These are phyloP conservation scores for Cryptococcus wingfieldii DNA, from an alignment of 1,284 basidiomycete genomes.

Conservation along the genomic window DNA sequence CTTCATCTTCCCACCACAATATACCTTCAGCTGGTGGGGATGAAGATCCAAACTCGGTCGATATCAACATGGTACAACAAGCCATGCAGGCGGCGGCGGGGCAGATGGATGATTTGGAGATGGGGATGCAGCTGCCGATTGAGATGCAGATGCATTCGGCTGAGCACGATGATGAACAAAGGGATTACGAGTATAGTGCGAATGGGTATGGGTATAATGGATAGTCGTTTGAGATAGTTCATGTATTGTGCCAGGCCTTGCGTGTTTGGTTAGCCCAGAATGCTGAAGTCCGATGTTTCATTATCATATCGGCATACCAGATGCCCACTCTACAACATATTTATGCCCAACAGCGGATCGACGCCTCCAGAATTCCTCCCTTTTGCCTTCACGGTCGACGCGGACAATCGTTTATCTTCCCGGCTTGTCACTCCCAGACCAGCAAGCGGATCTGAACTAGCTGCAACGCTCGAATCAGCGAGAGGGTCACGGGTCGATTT, in stretches of 20 bases:
- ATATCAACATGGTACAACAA: slow-evolving; percentile 44
- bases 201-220: background rate
- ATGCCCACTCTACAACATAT: background rate
- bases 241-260: background rate
- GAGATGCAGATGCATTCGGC: slow-evolving; percentile 47
- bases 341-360: slow-evolving; percentile 9
- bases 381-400: background rate
- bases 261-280: background rate
- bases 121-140: slow-evolving; percentile 46
- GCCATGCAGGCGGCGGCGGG: slow-evolving; percentile 41
- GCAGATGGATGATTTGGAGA: slow-evolving; percentile 47
- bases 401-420: background rate
- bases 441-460: slow-evolving; percentile 14
- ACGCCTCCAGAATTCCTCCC: background rate
- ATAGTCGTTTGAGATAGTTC: background rate
- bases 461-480: background rate
- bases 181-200: background rate
- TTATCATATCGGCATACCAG: background rate
- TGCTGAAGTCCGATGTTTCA: too few relatives aligned
- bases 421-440: slow-evolving; percentile 15
- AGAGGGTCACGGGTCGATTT: background rate
- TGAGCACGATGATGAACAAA: slow-evolving; percentile 26
- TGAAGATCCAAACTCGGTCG: slow-evolving; percentile 14
- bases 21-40: slow-evolving; percentile 1
- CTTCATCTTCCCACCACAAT: background rate